Evolutionary conservation across 352 stramenopile species (phyloP), one percentile per base, ranked within the genome.

Genomic region (Phytophthora cryptogea): DNA sequence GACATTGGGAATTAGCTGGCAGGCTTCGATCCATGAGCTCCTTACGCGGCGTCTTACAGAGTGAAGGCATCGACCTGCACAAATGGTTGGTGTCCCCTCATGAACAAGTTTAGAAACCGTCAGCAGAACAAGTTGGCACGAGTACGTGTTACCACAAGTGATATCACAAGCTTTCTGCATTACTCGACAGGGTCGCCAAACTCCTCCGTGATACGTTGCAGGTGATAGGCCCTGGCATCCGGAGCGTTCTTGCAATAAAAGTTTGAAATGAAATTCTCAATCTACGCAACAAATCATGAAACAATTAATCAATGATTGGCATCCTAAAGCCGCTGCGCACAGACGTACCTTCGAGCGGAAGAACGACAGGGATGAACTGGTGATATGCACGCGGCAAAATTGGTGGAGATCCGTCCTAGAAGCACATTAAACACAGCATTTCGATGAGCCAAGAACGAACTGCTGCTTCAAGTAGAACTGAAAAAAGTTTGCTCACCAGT

Each of bases 201-300:
- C 44, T 94, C 82, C 56, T 94, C 84, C 4, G 40, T 46, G 36
- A 94, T 58, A 8, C 84, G 80, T 45, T 80, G 58, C 11, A 79
- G 45, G 33, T 90, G 79, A 41, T 94, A 92, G 16, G 58, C 68
- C 14, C 80, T 83, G 9, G 72, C 72, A 27, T 78, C 70, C 0
- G 80, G 81, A 28, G 78, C 74, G 30, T 91, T 78, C 54, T 89
- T 88, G 27, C 63, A 68, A 54, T 94, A 94, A 23, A 76, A 83
- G 3, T 69, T 77, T 23, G 80, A 82, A 36, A 88, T 86, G 46
- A 94, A 87, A 2, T 70, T 74, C 54, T 92, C 80, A 23, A 94
- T 88, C 82, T 91, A 46, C 8, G 54, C 20, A 49, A 32, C 43
- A 37, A 9, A 36, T 20, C 8, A n/a, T 5, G 39, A 44, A 26